phyloP scores from a whole-genome alignment of 805 yeast species.

The Helenozyma rhizophorensis region DNA sequence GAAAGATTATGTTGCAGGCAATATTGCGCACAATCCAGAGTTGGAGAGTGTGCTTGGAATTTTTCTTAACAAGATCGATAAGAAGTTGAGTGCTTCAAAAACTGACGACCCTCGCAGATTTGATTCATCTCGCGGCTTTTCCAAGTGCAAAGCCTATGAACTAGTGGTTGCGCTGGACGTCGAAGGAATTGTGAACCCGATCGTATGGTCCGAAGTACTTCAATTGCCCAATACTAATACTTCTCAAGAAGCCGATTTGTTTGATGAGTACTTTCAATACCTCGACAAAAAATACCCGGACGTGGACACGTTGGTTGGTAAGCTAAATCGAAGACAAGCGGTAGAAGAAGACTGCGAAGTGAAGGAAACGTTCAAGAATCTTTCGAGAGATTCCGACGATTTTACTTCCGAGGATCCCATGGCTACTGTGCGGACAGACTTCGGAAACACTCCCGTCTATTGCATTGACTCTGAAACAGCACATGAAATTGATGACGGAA shows the following conservation, averaged over 20 bases:
- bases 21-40: slow-evolving; percentile 40
- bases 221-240: slow-evolving; percentile 41
- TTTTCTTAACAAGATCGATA: slow-evolving; percentile 27
- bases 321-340: neutral
- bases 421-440: slow-evolving; percentile 32
- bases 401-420: slow-evolving; percentile 29
- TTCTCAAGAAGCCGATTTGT: slow-evolving; percentile 40
- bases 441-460: slow-evolving; percentile 51
- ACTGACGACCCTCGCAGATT: slow-evolving; percentile 2
- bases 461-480: slow-evolving; percentile 83
- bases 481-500: slow-evolving; percentile 91
- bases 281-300: slow-evolving; percentile 16
- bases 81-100: slow-evolving; percentile 1
- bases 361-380: neutral
- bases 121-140: slow-evolving; percentile 35
- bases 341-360: neutral
- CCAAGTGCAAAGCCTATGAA: slow-evolving; percentile 52
- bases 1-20: slow-evolving; percentile 54
- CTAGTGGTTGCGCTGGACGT: slow-evolving; percentile 27
- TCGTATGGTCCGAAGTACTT: slow-evolving; percentile 44
- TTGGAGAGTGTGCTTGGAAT: slow-evolving; percentile 44
- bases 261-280: slow-evolving; percentile 37
- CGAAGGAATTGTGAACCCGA: slow-evolving; percentile 42
- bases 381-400: neutral
- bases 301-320: neutral